Base-by-base conservation (phyloP, 345 rosid species). In the Corchorus olitorius region DNA sequence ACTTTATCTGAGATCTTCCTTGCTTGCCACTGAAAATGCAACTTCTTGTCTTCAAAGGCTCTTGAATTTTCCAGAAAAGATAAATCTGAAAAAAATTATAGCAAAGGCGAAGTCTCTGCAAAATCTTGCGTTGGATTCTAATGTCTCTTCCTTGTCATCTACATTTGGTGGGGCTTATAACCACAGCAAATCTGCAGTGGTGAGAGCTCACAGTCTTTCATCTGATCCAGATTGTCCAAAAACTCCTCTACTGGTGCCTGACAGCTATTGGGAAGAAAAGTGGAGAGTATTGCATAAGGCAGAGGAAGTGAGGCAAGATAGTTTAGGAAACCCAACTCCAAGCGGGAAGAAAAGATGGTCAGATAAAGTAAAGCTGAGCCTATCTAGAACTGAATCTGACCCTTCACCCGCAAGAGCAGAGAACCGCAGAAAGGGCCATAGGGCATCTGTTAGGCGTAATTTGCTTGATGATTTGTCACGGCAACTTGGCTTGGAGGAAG, bases 181-280 rank as follows among this genome's bases (percentile, higher is more conserved):
- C 82, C 81, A 65, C 6, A 83, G 66, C 75, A 91, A 81, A 80
- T 74, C 86, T 54, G 45, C 78, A 58, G 86, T 81, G 10, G 72
- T 75, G 19, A 88, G 89, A 77, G 82, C 88, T 78, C 91, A 83
- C 50, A 84, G 79, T 73, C 82, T 85, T 78, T 78, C 92, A 55
- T 87, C 83, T 6, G 97, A 83, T 43, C 84, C 89, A 49, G 35
- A 82, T 78, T 88, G 93, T 69, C 93, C 92, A 4, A 88, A 81
- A 83, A 86, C 90, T 75, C 92, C 97, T 27, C 72, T 86, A 70
- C 76, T 76, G 77, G 87, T 90, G 65, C 95, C 91, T 34, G 91
- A 92, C 61, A 93, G 94, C 83, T 95, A 95, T 34, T 95, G 99
- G 99, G 99, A 95, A 82, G 99, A 88, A 81, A 90, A 85, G 79